These are phyloP conservation scores for Lodderomyces margitis DNA, from an alignment of 1,139 yeast species.

Conservation along the genomic window DNA sequence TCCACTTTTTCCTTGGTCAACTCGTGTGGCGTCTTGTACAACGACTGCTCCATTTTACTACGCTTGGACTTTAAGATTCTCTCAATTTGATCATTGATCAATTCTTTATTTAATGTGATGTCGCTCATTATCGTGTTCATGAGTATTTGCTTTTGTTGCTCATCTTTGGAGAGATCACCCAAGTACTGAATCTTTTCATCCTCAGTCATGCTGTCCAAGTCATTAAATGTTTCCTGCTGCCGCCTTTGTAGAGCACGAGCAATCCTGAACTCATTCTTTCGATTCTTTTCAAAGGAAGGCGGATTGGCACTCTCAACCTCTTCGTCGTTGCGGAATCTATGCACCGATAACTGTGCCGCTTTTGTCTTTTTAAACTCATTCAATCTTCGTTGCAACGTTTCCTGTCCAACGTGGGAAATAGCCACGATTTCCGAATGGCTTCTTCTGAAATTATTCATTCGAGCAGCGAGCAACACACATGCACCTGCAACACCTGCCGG, in stretches of 20 bases:
- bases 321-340: constrained; percentile 56
- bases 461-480: constrained; percentile 83
- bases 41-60: constrained; percentile 13
- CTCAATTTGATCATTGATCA: constrained; percentile 14
- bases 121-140: constrained; percentile 24
- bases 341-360: constrained; percentile 71
- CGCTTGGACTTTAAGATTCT: constrained; percentile 18
- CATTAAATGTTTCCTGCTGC: constrained; percentile 15
- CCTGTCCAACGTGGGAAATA: constrained; percentile 93
- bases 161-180: constrained; percentile 12
- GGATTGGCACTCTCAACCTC: constrained; percentile 61
- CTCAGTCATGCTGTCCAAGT: constrained; percentile 12
- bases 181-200: constrained; percentile 8
- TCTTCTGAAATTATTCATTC: constrained; percentile 93
- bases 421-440: constrained; percentile 93
- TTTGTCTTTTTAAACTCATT: constrained; percentile 81
- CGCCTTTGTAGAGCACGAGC: constrained; percentile 13
- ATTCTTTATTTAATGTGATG: constrained; percentile 22
- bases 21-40: constrained; percentile 17
- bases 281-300: constrained; percentile 70
- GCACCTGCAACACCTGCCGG: constrained; percentile 99
- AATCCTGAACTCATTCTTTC: constrained; percentile 28
- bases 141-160: constrained; percentile 16
- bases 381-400: constrained; percentile 84
- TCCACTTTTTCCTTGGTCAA: constrained; percentile 6